These are phyloP conservation scores for Fusarium brachygibbosum DNA, from an alignment of 2,329 filamentous ascomycete species.

Conservation along the genomic window DNA sequence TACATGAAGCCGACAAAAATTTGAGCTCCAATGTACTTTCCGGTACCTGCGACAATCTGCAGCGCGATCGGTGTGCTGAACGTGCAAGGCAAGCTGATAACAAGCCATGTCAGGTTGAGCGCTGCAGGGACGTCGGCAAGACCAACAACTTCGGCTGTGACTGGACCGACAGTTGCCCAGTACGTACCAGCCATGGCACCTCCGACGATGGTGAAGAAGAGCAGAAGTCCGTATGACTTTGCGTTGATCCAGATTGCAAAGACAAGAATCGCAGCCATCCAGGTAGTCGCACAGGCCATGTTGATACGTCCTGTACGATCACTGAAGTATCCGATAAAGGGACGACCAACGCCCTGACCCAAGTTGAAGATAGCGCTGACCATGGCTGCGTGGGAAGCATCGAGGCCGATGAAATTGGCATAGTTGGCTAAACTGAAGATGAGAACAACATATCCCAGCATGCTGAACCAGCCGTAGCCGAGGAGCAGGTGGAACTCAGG, in stretches of 20 bases:
- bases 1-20: conserved; percentile 74
- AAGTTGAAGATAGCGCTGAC: conserved; percentile 80
- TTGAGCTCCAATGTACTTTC: conserved; percentile 66
- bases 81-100: conserved; percentile 77
- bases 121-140: conserved; percentile 75
- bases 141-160: conserved; percentile 81
- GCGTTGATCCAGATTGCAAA: conserved; percentile 81
- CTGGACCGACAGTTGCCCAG: conserved; percentile 77
- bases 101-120: conserved; percentile 78
- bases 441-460: conserved; percentile 82
- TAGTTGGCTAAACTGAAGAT: conserved; percentile 83
- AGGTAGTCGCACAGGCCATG: conserved; percentile 75
- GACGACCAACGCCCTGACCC: conserved; percentile 76
- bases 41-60: conserved; percentile 60
- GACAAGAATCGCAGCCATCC: conserved; percentile 73
- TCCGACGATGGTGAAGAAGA: conserved; percentile 79
- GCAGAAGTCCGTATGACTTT: conserved; percentile 72
- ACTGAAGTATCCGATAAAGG: conserved; percentile 78
- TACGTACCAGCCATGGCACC: conserved; percentile 79
- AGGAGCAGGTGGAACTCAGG: conserved; percentile 75
- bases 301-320: conserved; percentile 80
- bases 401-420: conserved; percentile 75
- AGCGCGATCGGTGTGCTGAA: conserved; percentile 76
- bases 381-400: conserved; percentile 75
- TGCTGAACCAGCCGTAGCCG: conserved; percentile 76